A percentile compares a stretch with the other conserved stretches of the same genome.
Evolutionary conservation across 2,329 filamentous ascomycete species (phyloP).

Genomic region (Pseudogymnoascus sp.): DNA sequence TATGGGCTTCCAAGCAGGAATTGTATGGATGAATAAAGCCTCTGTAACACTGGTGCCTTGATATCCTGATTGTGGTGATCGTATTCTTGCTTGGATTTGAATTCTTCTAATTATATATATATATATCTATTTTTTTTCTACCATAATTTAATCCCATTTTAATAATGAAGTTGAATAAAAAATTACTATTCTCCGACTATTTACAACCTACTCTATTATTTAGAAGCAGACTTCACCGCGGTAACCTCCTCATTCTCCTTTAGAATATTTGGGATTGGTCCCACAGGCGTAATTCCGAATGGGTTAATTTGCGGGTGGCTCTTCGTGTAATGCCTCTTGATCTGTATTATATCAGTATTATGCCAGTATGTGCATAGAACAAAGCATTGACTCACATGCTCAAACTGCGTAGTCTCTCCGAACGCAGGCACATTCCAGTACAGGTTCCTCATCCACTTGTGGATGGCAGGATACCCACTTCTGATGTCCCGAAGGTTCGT

Average conservation of each 20-base stretch:
- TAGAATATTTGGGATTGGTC: slow-evolving; percentile 76
- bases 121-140: too few relatives aligned
- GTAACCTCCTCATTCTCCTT: slow-evolving; percentile 68
- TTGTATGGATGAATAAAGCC: background rate
- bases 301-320: slow-evolving; percentile 61
- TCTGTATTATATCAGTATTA: slow-evolving; percentile 26
- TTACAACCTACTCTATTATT: background rate
- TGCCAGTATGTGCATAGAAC: background rate
- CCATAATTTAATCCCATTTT: too few relatives aligned
- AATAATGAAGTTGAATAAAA: background rate
- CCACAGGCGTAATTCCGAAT: slow-evolving; percentile 69
- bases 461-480: slow-evolving; percentile 50
- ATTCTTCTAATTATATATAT: too few relatives aligned
- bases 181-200: background rate
- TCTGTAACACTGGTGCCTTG: background rate
- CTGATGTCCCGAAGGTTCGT: slow-evolving; percentile 45
- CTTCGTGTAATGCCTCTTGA: slow-evolving; percentile 94
- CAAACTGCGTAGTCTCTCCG: slow-evolving; percentile 24
- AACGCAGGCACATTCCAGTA: slow-evolving; percentile 65
- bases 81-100: background rate
- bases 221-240: slow-evolving; percentile 35
- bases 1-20: background rate
- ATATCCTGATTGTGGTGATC: background rate
- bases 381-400: slow-evolving; percentile 31
- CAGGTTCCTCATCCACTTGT: slow-evolving; percentile 56